Evolutionary conservation across 2,329 filamentous ascomycete genomes (phyloP), one percentile per base, ranked within the genome.

Genomic region (Penicillium aurantiogriseum): DNA sequence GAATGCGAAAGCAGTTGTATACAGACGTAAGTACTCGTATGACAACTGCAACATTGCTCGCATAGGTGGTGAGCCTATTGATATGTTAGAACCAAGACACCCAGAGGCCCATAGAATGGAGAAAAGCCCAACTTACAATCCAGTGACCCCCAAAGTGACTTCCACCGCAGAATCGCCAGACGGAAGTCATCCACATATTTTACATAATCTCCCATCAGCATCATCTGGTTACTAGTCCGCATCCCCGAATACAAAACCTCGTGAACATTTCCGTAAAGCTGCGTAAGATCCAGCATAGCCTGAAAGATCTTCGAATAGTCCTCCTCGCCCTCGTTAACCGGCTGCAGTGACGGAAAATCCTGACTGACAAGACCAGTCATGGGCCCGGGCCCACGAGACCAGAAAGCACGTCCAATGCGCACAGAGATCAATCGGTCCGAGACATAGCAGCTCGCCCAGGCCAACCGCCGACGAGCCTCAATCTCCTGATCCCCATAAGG

Each of bases 161-260:
- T 88, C 88, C 88, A 90, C 45, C 84, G 84, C 54, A 87, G 81
- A 11, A 90, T 86, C 2, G 86, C 85, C 1, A 83, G 81, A 3
- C 87, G 82, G 63, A 90, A 90, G 67, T 90, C 88, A 64, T 90
- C 88, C 60, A 90, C 87, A 62, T 89, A 90, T 67, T 89, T 86
- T 59, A 89, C 88, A 67, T 90, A 90, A 63, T 88, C 85, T 1
- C 88, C 88, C 66, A 86, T 86, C 29, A 88, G 77, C 74, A 90
- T 88, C 60, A 87, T 83, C 56, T 89, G 85, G 68, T 87, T 86
- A 55, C 86, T 86, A 42, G 87, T 86, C 19, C 85, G 85, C 51
- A 86, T 87, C 7, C 88, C 88, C 0, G 87, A 88, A 69, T 90
- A 91, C 1, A 91, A 74, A 0, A 90, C 85, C 66, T 90, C 88